A percentile compares a stretch with the other conserved stretches of the same genome.
phyloP scores from a whole-genome alignment of 1,139 yeast species.

The Candida gigantensis region DNA sequence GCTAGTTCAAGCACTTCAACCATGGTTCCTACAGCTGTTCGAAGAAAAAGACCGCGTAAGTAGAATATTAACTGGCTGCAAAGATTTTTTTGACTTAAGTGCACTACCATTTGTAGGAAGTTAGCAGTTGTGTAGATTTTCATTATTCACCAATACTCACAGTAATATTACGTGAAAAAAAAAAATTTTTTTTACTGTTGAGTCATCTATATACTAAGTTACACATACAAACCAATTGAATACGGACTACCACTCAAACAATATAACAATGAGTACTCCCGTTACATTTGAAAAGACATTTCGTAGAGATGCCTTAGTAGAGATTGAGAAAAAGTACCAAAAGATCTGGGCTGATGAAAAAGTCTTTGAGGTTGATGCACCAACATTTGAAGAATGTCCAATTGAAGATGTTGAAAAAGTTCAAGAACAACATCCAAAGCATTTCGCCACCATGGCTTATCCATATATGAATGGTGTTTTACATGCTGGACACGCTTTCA shows the following conservation, averaged over 20 bases:
- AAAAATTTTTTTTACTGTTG: conserved; percentile 8
- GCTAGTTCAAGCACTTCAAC: too few relatives aligned
- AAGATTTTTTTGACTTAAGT: too few relatives aligned
- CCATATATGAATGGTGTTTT: conserved; percentile 99
- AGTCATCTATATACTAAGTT: conserved; percentile 3
- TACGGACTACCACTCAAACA: too few relatives aligned
- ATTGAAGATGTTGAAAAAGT: conserved; percentile 67
- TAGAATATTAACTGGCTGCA: too few relatives aligned
- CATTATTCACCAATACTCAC: too few relatives aligned
- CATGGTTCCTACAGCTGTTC: conserved; percentile 12
- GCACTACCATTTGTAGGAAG: too few relatives aligned
- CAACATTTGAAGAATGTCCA: conserved; percentile 65
- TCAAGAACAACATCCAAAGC: conserved; percentile 80
- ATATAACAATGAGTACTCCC: conserved; percentile 41
- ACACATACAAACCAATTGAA: too few relatives aligned
- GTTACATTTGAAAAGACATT: conserved; percentile 59
- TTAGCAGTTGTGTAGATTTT: too few relatives aligned
- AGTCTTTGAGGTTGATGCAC: conserved; percentile 85
- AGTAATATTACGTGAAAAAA: too few relatives aligned
- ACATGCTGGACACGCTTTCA: conserved; percentile 97
- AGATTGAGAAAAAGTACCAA: conserved; percentile 87
- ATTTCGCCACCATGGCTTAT: conserved; percentile 92
- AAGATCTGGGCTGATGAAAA: conserved; percentile 83
- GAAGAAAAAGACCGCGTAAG: conserved; percentile 12
- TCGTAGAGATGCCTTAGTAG: conserved; percentile 92